Conservation (phyloP, 2,329 filamentous ascomycete genomes). For the Paracoccidioides lutzii region DNA sequence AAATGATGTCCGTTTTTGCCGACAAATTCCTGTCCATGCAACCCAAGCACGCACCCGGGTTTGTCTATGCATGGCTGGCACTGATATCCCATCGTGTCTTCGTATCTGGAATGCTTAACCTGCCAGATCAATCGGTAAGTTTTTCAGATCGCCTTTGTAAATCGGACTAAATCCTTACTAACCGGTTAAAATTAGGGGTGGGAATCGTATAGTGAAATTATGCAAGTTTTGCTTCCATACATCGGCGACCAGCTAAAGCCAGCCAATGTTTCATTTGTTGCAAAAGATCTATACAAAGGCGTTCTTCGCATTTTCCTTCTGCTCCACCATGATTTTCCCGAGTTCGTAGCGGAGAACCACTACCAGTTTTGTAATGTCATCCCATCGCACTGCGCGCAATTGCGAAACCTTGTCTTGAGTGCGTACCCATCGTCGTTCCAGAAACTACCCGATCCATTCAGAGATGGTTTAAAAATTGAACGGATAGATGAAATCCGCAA, state of each 20-base stretch:
- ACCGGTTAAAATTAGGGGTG: constrained; percentile 45
- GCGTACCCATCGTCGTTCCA: constrained; percentile 58
- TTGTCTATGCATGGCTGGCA: constrained; percentile 72
- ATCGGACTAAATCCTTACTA: background rate
- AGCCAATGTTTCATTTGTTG: constrained; percentile 52
- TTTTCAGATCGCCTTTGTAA: background rate
- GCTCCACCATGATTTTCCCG: constrained; percentile 85
- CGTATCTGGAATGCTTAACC: constrained; percentile 60
- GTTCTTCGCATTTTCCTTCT: constrained; percentile 71
- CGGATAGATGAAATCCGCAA: constrained; percentile 61
- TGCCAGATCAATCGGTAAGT: constrained; percentile 43
- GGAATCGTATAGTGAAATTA: constrained; percentile 58
- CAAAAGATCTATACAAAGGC: constrained; percentile 74
- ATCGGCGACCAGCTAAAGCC: constrained; percentile 70
- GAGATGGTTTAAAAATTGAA: constrained; percentile 62
- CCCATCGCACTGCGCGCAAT: constrained; percentile 69
- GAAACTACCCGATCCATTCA: constrained; percentile 62
- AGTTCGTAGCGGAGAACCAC: constrained; percentile 82
- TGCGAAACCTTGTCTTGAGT: constrained; percentile 77
- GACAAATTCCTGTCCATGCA: constrained; percentile 59
- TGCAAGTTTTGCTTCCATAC: constrained; percentile 59
- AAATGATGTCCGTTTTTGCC: constrained; percentile 60
- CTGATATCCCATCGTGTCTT: constrained; percentile 77
- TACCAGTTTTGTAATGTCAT: constrained; percentile 69
- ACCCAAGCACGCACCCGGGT: constrained; percentile 65